Evolutionary conservation across 306 rosid genomes (phyloP).

Genomic region (Prunus fruticosa): DNA sequence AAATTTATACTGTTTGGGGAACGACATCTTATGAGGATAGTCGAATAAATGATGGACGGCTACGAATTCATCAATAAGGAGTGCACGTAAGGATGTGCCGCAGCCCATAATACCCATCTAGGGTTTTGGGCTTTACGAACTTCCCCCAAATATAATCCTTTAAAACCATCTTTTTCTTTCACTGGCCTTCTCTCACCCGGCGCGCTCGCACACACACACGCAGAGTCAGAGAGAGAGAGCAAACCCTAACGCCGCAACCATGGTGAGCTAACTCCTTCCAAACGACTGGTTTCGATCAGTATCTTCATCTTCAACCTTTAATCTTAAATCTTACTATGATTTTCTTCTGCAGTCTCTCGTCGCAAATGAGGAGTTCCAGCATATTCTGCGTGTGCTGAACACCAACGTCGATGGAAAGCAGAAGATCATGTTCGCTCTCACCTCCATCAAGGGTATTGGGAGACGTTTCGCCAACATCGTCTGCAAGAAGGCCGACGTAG

Average conservation of each 20-base stretch:
- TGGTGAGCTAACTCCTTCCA: slow-evolving; percentile 27
- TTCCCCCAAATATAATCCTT: neutral
- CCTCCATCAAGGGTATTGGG: slow-evolving; percentile 72
- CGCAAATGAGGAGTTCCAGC: slow-evolving; percentile 65
- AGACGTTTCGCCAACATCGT: slow-evolving; percentile 56
- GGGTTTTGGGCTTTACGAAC: slow-evolving; percentile 36
- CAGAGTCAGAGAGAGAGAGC: neutral
- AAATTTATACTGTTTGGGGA: neutral
- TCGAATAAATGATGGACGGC: neutral
- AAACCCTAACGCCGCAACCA: slow-evolving; percentile 20
- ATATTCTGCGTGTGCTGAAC: slow-evolving; percentile 65
- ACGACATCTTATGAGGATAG: neutral
- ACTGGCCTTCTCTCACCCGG: slow-evolving; percentile 8
- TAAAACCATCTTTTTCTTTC: neutral
- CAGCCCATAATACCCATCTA: slow-evolving; percentile 12
- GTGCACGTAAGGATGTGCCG: neutral
- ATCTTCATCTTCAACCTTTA: neutral
- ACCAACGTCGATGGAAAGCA: slow-evolving; percentile 68
- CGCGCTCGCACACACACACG: slow-evolving; percentile 15
- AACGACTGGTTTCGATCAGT: neutral
- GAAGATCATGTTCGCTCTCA: slow-evolving; percentile 61
- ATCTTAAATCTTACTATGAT: neutral
- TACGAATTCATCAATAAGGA: neutral
- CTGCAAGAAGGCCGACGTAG: slow-evolving; percentile 68
- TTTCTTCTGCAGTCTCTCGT: slow-evolving; percentile 45